Base-by-base conservation (phyloP, 1,284 basidiomycete genomes). In the Malassezia sp. region DNA sequence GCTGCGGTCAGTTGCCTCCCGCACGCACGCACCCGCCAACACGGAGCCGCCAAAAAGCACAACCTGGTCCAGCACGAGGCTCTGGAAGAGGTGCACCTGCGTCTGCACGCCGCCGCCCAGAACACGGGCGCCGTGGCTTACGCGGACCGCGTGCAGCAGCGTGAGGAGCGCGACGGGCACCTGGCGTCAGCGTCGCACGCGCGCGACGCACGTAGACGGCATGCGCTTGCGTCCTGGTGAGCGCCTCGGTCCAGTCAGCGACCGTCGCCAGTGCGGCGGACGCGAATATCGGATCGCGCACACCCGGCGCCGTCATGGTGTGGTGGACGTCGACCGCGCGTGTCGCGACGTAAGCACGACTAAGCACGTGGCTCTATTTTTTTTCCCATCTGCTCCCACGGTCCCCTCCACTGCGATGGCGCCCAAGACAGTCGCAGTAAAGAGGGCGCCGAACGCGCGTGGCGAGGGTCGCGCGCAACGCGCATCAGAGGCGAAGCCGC, bases 61-160 rank as follows among this genome's bases (percentile, higher is more conserved):
- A 20, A 61, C 53, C 43, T 55, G 53, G 30, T 61, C 53, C 12
- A 65, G 46, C 10, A 63, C 26, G 8, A 60, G 43, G 11, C 59
- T 51, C 42, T 63, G 61, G 43, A 56, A 57, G 8, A 61, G 27
- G 23, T 45, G 36, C 11, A 59, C 39, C 6, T 38, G 42, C 23
- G 38, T 50, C 26, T 33, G 42, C 34, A 37, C 31, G 11, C 55
- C 53, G 2, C 60, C 60, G 15, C 49, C 47, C 7, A 61, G 47
- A 38, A 54, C 49, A 11, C 60, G 57, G 4, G 57, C 60, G 7
- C 45, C 57, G 53, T 60, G 57, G 32, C 60, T 61, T 27, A 61
- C 52, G n/a, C 60, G 42, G 2, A 54, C 26, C 14, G 60, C 57
- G 22, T 61, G 60, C 3, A 56, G 21, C 11, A 61, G 30, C 0